These are phyloP conservation scores for Acer campestre DNA, from an alignment of 345 rosid genomes.

Conservation along the genomic window DNA sequence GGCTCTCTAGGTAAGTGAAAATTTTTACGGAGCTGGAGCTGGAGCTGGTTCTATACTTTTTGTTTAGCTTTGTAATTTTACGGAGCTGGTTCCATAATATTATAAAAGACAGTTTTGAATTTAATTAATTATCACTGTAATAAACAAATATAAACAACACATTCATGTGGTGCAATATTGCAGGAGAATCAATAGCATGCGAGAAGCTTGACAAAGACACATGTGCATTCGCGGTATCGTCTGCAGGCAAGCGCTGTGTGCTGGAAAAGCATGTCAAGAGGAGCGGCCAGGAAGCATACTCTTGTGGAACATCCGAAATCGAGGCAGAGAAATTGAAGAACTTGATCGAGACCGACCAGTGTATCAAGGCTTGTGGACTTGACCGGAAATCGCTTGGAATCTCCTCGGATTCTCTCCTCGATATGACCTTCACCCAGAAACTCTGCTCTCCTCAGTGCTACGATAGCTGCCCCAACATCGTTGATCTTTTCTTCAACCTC, in stretches of 20 bases:
- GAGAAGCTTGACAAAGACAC: constrained; percentile 55
- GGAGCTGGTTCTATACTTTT: no score
- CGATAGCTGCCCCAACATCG: constrained; percentile 64
- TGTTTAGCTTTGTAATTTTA: no score
- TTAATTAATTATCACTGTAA: no score
- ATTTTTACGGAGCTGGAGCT: no score
- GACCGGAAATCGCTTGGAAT: constrained; percentile 77
- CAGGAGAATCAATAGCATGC: constrained; percentile 58
- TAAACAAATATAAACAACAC: not conserved
- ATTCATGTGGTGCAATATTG: not conserved
- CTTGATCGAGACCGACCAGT: constrained; percentile 65
- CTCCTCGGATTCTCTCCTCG: constrained; percentile 83
- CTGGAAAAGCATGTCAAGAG: constrained; percentile 69
- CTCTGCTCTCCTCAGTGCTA: constrained; percentile 84
- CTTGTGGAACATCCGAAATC: constrained; percentile 67
- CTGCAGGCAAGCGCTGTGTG: constrained; percentile 72
- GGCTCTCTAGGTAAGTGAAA: constrained; percentile 31
- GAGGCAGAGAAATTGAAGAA: constrained; percentile 63
- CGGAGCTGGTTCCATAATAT: no score
- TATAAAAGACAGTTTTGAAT: no score
- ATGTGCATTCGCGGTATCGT: constrained; percentile 81
- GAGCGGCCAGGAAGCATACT: constrained; percentile 56
- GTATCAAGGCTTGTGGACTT: constrained; percentile 71
- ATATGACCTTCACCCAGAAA: constrained; percentile 50
- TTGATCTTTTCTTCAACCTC: constrained; percentile 83